Conservation (phyloP, 1,139 yeast genomes). For the Hyphopichia fennica region DNA sequence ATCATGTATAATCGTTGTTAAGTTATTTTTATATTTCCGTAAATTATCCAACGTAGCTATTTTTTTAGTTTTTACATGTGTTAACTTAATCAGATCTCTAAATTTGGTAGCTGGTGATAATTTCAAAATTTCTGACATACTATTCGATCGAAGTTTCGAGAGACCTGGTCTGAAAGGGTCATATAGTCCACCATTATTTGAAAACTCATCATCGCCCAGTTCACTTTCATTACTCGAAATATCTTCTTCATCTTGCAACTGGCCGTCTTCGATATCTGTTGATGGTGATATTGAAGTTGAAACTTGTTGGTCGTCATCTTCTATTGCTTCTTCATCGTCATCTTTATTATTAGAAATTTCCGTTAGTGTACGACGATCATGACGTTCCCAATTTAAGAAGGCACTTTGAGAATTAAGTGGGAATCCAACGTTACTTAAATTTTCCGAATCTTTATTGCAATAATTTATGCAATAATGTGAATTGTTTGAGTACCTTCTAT, state of each 20-base stretch:
- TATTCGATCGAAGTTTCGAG: conserved; percentile 16
- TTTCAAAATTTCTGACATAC: conserved; percentile 19
- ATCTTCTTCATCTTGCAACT: background rate
- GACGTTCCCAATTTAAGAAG: conserved; percentile 27
- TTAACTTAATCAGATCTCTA: conserved; percentile 24
- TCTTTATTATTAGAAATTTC: conserved; percentile 2
- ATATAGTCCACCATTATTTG: conserved; percentile 14
- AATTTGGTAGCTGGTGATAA: conserved; percentile 34
- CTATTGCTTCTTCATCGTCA: background rate
- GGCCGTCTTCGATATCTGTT: background rate
- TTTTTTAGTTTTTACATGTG: conserved; percentile 21
- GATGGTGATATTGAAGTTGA: background rate
- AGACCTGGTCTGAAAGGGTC: conserved; percentile 16
- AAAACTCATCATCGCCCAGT: background rate
- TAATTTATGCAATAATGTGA: background rate
- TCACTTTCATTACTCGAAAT: background rate
- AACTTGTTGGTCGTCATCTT: background rate
- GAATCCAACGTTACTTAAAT: conserved; percentile 5
- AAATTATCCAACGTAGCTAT: conserved; percentile 18
- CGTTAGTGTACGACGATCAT: conserved; percentile 10
- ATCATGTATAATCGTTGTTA: conserved; percentile 18
- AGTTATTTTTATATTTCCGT: conserved; percentile 38
- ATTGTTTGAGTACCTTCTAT: conserved; percentile 11
- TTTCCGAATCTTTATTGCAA: background rate
- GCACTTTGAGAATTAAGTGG: conserved; percentile 27